These are phyloP conservation scores for Rhinocladiella similis DNA, from an alignment of 2,329 filamentous ascomycete species.

Conservation along the genomic window DNA sequence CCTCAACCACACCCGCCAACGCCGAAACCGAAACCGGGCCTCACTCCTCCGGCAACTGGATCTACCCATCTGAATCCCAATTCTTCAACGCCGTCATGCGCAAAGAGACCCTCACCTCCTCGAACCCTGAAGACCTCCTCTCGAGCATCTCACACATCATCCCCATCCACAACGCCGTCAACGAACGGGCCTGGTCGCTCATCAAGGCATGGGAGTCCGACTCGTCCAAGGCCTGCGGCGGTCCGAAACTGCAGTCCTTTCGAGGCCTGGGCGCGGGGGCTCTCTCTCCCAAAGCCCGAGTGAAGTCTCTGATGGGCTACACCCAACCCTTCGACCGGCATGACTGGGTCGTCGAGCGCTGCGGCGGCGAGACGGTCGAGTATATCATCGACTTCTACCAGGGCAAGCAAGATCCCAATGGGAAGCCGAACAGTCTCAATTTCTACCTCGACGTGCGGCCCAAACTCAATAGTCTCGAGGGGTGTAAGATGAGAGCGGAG, in stretches of 20 bases:
- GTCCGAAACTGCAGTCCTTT: constrained; percentile 82
- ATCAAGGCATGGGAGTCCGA: constrained; percentile 81
- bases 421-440: constrained; percentile 48
- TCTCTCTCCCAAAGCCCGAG: constrained; percentile 78
- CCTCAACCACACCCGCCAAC: constrained; percentile 60
- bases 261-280: constrained; percentile 58
- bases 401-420: constrained; percentile 52
- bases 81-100: constrained; percentile 97
- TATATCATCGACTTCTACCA: constrained; percentile 99
- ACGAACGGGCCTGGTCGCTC: constrained; percentile 92
- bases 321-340: constrained; percentile 90
- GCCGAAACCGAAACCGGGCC: constrained; percentile 77
- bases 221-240: constrained; percentile 54
- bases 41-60: constrained; percentile 78
- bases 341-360: constrained; percentile 95
- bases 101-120: constrained; percentile 63
- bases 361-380: constrained; percentile 71
- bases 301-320: constrained; percentile 73
- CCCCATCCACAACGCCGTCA: constrained; percentile 98
- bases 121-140: constrained; percentile 46
- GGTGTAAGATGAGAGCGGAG: constrained; percentile 57
- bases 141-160: constrained; percentile 66
- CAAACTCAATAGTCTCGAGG: constrained; percentile 65
- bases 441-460: constrained; percentile 67
- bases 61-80: constrained; percentile 95